Evolutionary conservation across 2,329 filamentous ascomycete species (phyloP).

Genomic region (Colletotrichum graminicola): DNA sequence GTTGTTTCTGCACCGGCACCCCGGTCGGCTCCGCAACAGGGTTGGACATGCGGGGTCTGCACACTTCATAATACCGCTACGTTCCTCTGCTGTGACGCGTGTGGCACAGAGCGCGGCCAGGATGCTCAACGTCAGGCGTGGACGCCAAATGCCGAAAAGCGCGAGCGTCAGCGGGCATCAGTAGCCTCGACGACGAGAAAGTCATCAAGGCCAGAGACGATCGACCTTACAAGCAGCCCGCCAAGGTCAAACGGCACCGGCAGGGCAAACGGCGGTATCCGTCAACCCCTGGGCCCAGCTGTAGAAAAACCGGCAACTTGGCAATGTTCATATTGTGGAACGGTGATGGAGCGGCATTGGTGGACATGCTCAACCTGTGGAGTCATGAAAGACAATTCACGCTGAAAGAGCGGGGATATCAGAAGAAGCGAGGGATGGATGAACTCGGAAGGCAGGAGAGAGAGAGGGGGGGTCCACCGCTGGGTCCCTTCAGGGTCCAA

Average conservation of each 20-base stretch:
- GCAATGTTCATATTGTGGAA: constrained; percentile 66
- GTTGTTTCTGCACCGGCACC: constrained; percentile 7
- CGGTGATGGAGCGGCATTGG: constrained; percentile 65
- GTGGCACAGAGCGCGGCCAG: constrained; percentile 51
- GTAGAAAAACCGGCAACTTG: constrained; percentile 53
- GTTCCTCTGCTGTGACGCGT: constrained; percentile 70
- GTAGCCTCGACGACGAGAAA: constrained; percentile 24
- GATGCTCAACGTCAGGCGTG: constrained; percentile 40
- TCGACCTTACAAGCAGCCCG: constrained; percentile 54
- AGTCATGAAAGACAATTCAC: constrained; percentile 64
- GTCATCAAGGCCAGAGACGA: constrained; percentile 21
- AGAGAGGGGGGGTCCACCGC: constrained; percentile 10
- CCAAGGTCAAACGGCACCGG: constrained; percentile 42
- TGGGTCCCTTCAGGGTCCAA: constrained; percentile 35
- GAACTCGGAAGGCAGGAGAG: constrained; percentile 8
- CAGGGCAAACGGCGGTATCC: constrained; percentile 25
- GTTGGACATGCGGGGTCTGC: constrained; percentile 68
- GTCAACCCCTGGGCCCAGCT: constrained; percentile 40
- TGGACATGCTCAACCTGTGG: constrained; percentile 70
- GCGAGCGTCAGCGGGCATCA: constrained; percentile 44
- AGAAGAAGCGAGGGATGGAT: constrained; percentile 23
- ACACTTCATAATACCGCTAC: constrained; percentile 67
- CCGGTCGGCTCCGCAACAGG: constrained; percentile 40
- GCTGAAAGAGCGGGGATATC: constrained; percentile 43
- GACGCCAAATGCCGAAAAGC: constrained; percentile 44